Conservation (phyloP, 805 yeast species). For the Starmerella stigmatis region DNA sequence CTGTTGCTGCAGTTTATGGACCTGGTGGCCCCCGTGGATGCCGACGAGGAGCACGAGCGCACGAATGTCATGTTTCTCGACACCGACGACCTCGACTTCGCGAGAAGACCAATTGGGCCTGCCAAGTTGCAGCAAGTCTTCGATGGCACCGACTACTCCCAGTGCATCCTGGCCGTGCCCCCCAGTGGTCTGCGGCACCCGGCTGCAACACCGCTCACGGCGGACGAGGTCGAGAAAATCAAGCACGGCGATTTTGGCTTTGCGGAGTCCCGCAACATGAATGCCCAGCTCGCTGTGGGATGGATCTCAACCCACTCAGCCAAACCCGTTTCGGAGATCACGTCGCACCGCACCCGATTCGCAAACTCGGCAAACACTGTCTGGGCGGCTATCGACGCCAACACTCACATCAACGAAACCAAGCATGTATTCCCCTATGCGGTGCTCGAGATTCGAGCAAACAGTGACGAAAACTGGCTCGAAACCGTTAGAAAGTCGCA, state of each 20-base stretch:
- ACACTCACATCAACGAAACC: slow-evolving; percentile 15
- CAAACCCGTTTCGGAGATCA: slow-evolving; percentile 2
- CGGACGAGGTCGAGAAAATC: slow-evolving; percentile 8
- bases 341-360: slow-evolving; percentile 25
- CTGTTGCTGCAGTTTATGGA: slow-evolving; percentile 33
- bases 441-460: slow-evolving; percentile 41
- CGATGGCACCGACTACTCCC: slow-evolving; percentile 5
- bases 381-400: slow-evolving; percentile 34
- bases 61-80: slow-evolving; percentile 30
- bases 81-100: slow-evolving; percentile 30
- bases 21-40: slow-evolving; percentile 17
- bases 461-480: slow-evolving; percentile 30
- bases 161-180: slow-evolving; percentile 29
- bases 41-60: slow-evolving; percentile 20
- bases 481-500: slow-evolving; percentile 38
- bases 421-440: slow-evolving; percentile 38
- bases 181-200: slow-evolving; percentile 33
- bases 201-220: slow-evolving; percentile 19
- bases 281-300: slow-evolving; percentile 30
- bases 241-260: background rate
- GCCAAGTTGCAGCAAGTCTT: slow-evolving; percentile 30
- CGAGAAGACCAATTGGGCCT: slow-evolving; percentile 33
- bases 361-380: slow-evolving; percentile 12
- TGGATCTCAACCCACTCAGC: slow-evolving; percentile 27
- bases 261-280: slow-evolving; percentile 7